Conservation (phyloP, 805 yeast species). For the Scheffersomyces lignosus region DNA sequence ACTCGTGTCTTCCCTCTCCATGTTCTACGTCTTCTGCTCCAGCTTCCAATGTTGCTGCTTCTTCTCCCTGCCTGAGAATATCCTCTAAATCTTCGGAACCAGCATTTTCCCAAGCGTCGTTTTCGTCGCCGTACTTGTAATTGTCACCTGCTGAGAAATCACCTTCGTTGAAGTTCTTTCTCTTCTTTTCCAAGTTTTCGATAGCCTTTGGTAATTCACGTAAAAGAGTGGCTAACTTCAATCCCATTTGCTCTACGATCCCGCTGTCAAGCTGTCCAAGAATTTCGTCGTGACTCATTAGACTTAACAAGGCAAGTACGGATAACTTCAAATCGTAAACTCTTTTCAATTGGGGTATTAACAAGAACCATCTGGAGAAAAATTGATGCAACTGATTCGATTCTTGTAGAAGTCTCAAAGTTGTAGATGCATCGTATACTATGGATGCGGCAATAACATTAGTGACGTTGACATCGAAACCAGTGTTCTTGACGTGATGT, state of each 20-base stretch:
- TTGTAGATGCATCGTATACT: slow-evolving; percentile 55
- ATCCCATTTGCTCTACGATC: slow-evolving; percentile 41
- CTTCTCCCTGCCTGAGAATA: slow-evolving; percentile 14
- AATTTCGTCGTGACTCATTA: slow-evolving; percentile 25
- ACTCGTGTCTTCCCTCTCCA: slow-evolving; percentile 35
- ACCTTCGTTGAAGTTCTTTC: slow-evolving; percentile 50
- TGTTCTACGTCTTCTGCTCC: slow-evolving; percentile 15
- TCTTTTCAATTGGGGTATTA: slow-evolving; percentile 55
- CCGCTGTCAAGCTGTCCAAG: slow-evolving; percentile 5
- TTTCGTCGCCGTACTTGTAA: slow-evolving; percentile 13
- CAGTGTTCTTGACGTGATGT: slow-evolving; percentile 28
- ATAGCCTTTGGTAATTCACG: slow-evolving; percentile 72
- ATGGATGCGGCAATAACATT: slow-evolving; percentile 67
- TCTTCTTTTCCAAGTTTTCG: slow-evolving; percentile 58
- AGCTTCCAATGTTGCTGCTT: slow-evolving; percentile 24
- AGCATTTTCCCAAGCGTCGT: slow-evolving; percentile 23
- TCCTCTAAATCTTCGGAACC: slow-evolving; percentile 15
- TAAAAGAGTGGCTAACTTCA: slow-evolving; percentile 51
- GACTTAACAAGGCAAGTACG: slow-evolving; percentile 62
- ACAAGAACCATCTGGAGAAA: slow-evolving; percentile 66
- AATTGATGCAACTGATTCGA: slow-evolving; percentile 46
- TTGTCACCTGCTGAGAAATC: slow-evolving; percentile 20
- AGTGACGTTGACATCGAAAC: slow-evolving; percentile 49
- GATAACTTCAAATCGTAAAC: slow-evolving; percentile 83
- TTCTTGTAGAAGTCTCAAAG: slow-evolving; percentile 52